Base-by-base conservation (phyloP, 495 filamentous ascomycete genomes). In the Trypethelium eluteriae region DNA sequence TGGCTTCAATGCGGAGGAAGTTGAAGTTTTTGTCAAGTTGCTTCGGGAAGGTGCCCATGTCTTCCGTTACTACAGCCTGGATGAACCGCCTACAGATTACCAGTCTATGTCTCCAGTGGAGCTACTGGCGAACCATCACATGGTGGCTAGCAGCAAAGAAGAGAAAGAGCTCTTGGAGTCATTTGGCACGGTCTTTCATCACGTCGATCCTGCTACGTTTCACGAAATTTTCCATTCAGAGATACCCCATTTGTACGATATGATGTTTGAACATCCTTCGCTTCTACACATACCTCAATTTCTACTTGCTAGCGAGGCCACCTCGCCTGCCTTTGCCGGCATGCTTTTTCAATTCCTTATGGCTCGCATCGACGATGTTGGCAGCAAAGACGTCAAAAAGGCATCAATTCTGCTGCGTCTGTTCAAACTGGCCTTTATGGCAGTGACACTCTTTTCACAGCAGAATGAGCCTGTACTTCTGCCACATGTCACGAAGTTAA, bases 381-480 rank as follows among this genome's bases (percentile, higher is more conserved):
- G 95, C 44, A 95, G 91, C 0, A 88, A 88, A 12, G 91, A 98
- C 74, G 88, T 90, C 62, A 90, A 89, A 66, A 93, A 91, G 76
- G 92, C 93, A 0, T 92, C 92, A 62, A 94, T 98, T 64, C 80
- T 99, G 10, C 81, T 99, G 16, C 86, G 95, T 56, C 86, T 99
- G 63, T 99, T 99, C 82, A 99, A 99, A 78, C 81, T 99, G 56
- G 96, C 92, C 3, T 99, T 99, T 79, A 99, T 99, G 95, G 95
- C 95, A 0, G 95, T 99, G 38, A 98, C 95, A 0, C 78, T 99
- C 10, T 99, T 99, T 74, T 92, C 91, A 0, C 81, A 84, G 10
- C 92, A 96, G 74, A 99, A 99, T 72, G 95, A 99, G 74, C 89
- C 91, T 72, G 93, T 99, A 2, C 80, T 99, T 16, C 83, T 97